Evolutionary conservation across 306 rosid species (phyloP), one percentile per base, ranked within the genome.

Genomic region (Malus orientalis): DNA sequence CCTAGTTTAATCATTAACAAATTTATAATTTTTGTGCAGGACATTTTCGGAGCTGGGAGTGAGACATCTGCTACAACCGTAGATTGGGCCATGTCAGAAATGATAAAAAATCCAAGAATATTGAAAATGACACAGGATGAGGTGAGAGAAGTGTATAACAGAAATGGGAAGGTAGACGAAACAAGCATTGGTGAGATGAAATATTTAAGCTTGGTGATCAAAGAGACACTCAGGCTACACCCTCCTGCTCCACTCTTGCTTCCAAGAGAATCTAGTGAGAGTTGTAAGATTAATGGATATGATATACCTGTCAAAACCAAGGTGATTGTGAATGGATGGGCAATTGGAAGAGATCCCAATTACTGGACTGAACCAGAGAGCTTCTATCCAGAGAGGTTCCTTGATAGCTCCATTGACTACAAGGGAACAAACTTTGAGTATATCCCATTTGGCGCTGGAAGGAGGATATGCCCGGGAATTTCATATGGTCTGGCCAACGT

Each of bases 281-380:
- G 42, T 5, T 78, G 81, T 27, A 67, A 25, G 67, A 64, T 80
- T 58, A n/a, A 54, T 3, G 83, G 83, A 45, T 80, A 80, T 23
- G 61, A 67, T 4, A 68, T 80, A 74, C 83, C 83, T 57, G 55
- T 8, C 16, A 80, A 74, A 68, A 74, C 75, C 20, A 80, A 53
- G 69, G 78, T 74, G 23, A n/a, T 80, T n/a, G 57, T 80, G 2
- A 80, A 80, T 58, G 83, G 20, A 36, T 80, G 83, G 83, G 83
- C 79, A 11, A 67, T 80, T 4, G 76, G 83, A 15, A 80, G 79
- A 25, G 79, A 74, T 58, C 75, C 79, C 11, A 74, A 6, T 14
- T 67, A 80, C 55, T 79, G 78, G 78, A 66, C 20, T 44, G 74
- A 79, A 1, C 78, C 82, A 1, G 82, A 79, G 63, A 79, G 23